A percentile compares a stretch with the other conserved stretches of the same genome.
Conservation (phyloP, 768 basidiomycete species). For the Crassisporium funariophilum region DNA sequence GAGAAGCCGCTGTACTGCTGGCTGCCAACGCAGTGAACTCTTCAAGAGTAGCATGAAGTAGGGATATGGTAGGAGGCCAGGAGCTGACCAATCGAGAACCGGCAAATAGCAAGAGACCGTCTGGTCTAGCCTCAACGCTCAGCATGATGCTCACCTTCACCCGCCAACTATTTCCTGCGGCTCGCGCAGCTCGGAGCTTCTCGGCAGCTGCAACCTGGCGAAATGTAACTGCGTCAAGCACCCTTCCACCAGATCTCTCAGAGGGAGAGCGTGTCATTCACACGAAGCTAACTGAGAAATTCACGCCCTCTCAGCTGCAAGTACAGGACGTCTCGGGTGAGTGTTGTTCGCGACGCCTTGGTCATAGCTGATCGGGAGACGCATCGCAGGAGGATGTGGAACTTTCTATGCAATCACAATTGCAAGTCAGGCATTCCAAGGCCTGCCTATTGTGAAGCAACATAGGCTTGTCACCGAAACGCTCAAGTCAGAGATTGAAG, state of each 20-base stretch:
- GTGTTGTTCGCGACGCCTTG: constrained; percentile 21
- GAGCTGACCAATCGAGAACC: constrained; percentile 7
- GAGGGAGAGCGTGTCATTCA: constrained; percentile 74
- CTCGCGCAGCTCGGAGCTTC: constrained; percentile 29
- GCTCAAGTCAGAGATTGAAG: constrained; percentile 86
- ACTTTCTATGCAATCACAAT: constrained; percentile 93
- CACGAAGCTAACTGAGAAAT: constrained; percentile 70
- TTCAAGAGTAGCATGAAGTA: neutral
- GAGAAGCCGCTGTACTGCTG: neutral
- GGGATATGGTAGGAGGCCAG: neutral
- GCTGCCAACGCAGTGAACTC: neutral
- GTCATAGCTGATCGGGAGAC: neutral
- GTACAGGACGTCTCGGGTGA: constrained; percentile 96
- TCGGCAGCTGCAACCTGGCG: constrained; percentile 24
- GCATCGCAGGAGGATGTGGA: constrained; percentile 85
- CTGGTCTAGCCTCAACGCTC: constrained; percentile 8
- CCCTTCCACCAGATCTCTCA: constrained; percentile 31
- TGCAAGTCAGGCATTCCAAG: constrained; percentile 83
- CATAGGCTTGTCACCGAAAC: constrained; percentile 87
- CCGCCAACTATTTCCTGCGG: constrained; percentile 35
- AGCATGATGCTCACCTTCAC: constrained; percentile 34
- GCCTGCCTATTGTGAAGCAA: constrained; percentile 86
- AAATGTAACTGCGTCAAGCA: constrained; percentile 18
- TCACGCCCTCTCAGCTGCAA: constrained; percentile 77
- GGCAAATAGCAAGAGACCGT: neutral